Evolutionary conservation across 345 rosid genomes (phyloP).

Genomic region (Noccaea caerulescens): DNA sequence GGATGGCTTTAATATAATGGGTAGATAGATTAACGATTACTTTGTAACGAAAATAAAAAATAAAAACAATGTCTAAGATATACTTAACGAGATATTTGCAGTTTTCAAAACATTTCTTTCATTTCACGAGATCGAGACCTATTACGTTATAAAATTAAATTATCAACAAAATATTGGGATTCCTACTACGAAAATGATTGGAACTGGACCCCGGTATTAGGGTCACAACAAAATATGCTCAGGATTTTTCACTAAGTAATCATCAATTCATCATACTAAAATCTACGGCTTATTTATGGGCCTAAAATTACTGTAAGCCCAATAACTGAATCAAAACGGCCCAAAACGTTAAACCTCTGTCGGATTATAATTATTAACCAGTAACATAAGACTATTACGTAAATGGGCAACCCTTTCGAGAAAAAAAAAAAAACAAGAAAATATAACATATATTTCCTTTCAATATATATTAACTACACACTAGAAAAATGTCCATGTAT

Average conservation of each 20-base stretch:
- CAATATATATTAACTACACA: no score
- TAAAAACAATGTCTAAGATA: constrained; percentile 7
- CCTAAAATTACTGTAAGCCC: background rate
- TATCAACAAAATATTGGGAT: constrained; percentile 19
- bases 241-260: background rate
- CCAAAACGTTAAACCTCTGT: background rate
- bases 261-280: background rate
- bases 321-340: background rate
- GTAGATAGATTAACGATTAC: constrained; percentile 1
- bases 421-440: no score
- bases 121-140: constrained; percentile 34
- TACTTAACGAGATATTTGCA: constrained; percentile 26
- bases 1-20: constrained; percentile 8
- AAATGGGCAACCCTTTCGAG: no score
- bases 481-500: no score
- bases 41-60: background rate
- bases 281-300: constrained; percentile 3
- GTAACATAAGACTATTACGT: no score
- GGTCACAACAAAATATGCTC: constrained; percentile 15
- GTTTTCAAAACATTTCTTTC: constrained; percentile 34
- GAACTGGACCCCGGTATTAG: constrained; percentile 16
- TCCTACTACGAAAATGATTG: constrained; percentile 45
- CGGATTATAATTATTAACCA: no score
- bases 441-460: no score
- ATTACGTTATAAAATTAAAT: constrained; percentile 8